Evolutionary conservation across 805 yeast genomes (phyloP).

Genomic region (Myxozyma mucilagina): DNA sequence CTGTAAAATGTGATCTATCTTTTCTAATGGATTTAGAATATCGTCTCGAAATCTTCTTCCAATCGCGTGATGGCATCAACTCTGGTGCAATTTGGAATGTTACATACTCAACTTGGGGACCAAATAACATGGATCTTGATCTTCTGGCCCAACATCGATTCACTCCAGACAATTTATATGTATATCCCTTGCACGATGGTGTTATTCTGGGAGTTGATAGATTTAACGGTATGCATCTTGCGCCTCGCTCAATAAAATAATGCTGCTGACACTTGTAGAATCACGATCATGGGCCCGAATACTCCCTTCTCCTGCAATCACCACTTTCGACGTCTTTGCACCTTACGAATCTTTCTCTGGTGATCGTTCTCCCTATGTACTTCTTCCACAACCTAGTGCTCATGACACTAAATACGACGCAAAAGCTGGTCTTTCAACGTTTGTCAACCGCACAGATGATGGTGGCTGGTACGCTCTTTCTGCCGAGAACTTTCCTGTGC

Average conservation of each 20-base stretch:
- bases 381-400: constrained; percentile 43
- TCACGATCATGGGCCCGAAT: constrained; percentile 31
- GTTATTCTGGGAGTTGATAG: constrained; percentile 70
- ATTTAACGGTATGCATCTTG: constrained; percentile 66
- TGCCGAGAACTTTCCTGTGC: constrained; percentile 70
- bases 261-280: constrained; percentile 1
- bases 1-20: constrained; percentile 11
- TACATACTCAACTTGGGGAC: constrained; percentile 86
- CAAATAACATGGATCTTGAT: constrained; percentile 75
- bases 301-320: constrained; percentile 23
- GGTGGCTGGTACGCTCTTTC: constrained; percentile 86
- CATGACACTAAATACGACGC: constrained; percentile 1
- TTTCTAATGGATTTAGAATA: constrained; percentile 36
- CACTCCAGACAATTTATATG: constrained; percentile 63
- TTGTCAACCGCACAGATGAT: constrained; percentile 61
- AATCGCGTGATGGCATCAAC: constrained; percentile 63
- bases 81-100: constrained; percentile 78
- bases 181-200: constrained; percentile 81
- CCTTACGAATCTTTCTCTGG: constrained; percentile 9
- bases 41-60: constrained; percentile 50
- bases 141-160: constrained; percentile 48
- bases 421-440: constrained; percentile 47
- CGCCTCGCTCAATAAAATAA: background rate
- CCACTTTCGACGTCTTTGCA: constrained; percentile 53
- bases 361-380: constrained; percentile 31